phyloP scores from a whole-genome alignment of 2,329 filamentous ascomycete species.

The Cordyceps tenuipes region DNA sequence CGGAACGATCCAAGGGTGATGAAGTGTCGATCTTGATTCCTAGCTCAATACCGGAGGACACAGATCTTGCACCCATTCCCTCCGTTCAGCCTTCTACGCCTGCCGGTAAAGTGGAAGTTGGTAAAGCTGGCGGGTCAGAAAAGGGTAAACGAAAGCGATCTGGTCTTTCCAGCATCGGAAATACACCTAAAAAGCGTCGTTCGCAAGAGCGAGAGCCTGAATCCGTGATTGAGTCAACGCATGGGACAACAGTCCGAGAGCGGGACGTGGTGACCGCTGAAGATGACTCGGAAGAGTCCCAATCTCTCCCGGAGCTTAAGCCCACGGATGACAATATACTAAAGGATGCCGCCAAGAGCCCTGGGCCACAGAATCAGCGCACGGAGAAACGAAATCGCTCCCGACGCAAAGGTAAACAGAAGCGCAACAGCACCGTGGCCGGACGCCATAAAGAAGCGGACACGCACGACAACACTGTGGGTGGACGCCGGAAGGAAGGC shows the following conservation, averaged over 20 bases:
- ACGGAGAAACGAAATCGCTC: constrained; percentile 2
- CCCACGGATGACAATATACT: not conserved
- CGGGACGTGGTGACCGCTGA: not conserved
- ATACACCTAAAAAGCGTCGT: constrained; percentile 4
- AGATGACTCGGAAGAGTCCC: not conserved
- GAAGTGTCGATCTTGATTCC: not conserved
- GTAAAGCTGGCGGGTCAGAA: not conserved
- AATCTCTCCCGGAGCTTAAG: constrained; percentile 7
- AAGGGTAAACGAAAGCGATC: constrained; percentile 7
- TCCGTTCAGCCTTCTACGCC: not conserved
- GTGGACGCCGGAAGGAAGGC: constrained; percentile 15
- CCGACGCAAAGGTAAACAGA: not conserved
- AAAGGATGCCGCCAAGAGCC: not conserved
- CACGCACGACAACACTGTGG: constrained; percentile 24
- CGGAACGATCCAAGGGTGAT: not conserved
- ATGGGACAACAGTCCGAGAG: not conserved
- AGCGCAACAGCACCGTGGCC: not conserved
- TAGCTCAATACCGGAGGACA: not conserved
- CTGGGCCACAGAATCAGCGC: not conserved
- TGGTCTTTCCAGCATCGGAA: not conserved
- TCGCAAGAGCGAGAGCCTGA: not conserved
- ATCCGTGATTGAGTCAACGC: not conserved
- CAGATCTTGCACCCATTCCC: not conserved
- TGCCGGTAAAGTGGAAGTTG: not conserved
- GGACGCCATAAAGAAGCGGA: constrained; percentile 20